Base-by-base conservation (phyloP, 2,329 filamentous ascomycete species). In the Fusarium domesticum region DNA sequence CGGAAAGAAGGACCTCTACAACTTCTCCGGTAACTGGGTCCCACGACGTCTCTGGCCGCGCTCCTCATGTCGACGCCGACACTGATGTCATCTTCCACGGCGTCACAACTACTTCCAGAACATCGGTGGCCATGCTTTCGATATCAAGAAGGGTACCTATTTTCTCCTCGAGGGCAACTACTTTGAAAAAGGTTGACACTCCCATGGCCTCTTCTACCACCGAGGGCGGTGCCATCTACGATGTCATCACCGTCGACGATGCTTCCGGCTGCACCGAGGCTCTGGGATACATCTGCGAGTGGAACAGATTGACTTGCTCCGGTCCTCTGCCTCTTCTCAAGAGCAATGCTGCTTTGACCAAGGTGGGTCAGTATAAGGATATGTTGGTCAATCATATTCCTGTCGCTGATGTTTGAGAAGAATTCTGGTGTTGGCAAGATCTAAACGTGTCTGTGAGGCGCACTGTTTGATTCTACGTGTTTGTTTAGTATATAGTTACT, bases 41-140 rank as follows among this genome's bases (percentile, higher is more conserved):
- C 54, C 75, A 80, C 69, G 69, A 78, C 63, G 77, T 74, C 32
- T 73, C 70, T 14, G 78, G 78, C 34, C 76, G 78, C 36, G 65
- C 69, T 3, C 79, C 78, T 47, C 80, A 81, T 63, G 68, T 82
- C 16, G 73, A 69, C 23, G 75, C 75, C 61, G 39, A 48, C 14
- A 12, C 28, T 3, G 34, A 77, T 75, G 70, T 80, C 18, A 64
- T 69, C 12, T 58, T 82, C 31, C 79, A 83, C 62, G 75, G 74
- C 16, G 74, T 80, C 57, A 81, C 73, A 82, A 81, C 70, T 80
- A 79, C 71, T 81, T 71, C 65, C 70, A 73, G 58, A 75, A 73
- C 62, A 57, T 52, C 6, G 51, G 64, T 12, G 74, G 74, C 17
- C 79, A 82, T 61, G 75, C 76, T 11, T 81, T 82, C 56, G 79